phyloP scores from a whole-genome alignment of 2,329 filamentous ascomycete species.

The Trichoderma sp. region DNA sequence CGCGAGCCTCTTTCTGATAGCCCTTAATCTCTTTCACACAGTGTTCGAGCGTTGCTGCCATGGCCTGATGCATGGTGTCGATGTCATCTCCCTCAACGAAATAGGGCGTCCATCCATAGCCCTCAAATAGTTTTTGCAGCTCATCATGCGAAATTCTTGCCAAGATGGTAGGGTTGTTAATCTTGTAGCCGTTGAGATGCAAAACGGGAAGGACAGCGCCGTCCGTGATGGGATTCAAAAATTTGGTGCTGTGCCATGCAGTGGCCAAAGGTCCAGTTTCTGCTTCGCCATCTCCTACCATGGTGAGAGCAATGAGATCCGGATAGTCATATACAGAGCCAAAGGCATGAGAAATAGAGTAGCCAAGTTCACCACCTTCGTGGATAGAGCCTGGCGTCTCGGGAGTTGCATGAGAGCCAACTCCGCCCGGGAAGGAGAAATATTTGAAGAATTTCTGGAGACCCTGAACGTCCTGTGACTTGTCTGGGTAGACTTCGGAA shows the following conservation, averaged over 20 bases:
- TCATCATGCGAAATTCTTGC: slow-evolving; percentile 76
- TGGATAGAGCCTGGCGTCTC: slow-evolving; percentile 78
- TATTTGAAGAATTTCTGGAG: slow-evolving; percentile 79
- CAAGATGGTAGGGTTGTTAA: slow-evolving; percentile 77
- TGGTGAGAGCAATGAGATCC: slow-evolving; percentile 72
- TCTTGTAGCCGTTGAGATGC: slow-evolving; percentile 84
- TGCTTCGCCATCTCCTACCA: slow-evolving; percentile 81
- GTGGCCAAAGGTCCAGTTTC: slow-evolving; percentile 80
- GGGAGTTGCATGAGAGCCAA: slow-evolving; percentile 77
- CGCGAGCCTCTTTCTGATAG: slow-evolving; percentile 72
- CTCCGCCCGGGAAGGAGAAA: slow-evolving; percentile 80
- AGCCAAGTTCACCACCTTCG: slow-evolving; percentile 81
- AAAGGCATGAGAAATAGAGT: slow-evolving; percentile 78
- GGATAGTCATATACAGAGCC: slow-evolving; percentile 77
- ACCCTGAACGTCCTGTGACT: slow-evolving; percentile 68
- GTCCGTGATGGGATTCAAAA: slow-evolving; percentile 77
- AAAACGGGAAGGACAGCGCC: slow-evolving; percentile 78
- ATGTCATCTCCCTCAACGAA: slow-evolving; percentile 78
- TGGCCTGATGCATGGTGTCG: slow-evolving; percentile 78
- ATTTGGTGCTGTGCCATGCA: slow-evolving; percentile 82
- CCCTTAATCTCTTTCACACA: slow-evolving; percentile 70
- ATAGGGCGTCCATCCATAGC: slow-evolving; percentile 79
- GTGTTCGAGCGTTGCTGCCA: slow-evolving; percentile 75
- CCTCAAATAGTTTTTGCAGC: slow-evolving; percentile 68
- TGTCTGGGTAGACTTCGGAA: slow-evolving; percentile 76